phyloP scores from a whole-genome alignment of 176 grass and related monocot species.

The Ensete glaucum region DNA sequence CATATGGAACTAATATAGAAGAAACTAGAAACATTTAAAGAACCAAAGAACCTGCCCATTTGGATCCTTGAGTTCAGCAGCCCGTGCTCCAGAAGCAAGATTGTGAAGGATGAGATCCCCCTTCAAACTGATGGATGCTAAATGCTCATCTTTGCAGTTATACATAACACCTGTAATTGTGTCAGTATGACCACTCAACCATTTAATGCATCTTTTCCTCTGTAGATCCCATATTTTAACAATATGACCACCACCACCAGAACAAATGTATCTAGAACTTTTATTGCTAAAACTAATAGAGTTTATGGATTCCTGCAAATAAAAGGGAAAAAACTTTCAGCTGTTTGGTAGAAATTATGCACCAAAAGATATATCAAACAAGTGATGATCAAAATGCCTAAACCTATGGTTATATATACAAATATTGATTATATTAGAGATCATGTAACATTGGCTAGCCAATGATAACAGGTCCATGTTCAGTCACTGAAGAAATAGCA shows the following conservation, averaged over 20 bases:
- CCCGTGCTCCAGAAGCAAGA: slow-evolving; percentile 88
- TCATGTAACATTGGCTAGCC: not conserved
- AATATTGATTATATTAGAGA: not conserved
- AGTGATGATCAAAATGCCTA: not conserved
- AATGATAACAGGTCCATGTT: not conserved
- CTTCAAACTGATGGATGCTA: slow-evolving; percentile 89
- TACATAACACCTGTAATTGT: slow-evolving; percentile 94
- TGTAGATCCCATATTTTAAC: slow-evolving; percentile 97
- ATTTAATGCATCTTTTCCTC: slow-evolving; percentile 90
- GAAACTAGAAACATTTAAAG: slow-evolving; percentile 7
- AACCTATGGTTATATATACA: not conserved
- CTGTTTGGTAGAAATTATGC: slow-evolving; percentile 11
- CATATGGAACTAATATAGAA: slow-evolving; percentile 3
- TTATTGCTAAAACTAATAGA: slow-evolving; percentile 98
- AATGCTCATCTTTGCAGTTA: slow-evolving; percentile 93
- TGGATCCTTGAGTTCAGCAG: slow-evolving; percentile 94
- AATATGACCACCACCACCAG: slow-evolving; percentile 87
- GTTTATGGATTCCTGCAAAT: slow-evolving; percentile 75
- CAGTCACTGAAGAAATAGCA: not conserved
- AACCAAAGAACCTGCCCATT: slow-evolving; percentile 70
- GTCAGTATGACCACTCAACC: slow-evolving; percentile 83
- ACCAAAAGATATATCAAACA: slow-evolving; percentile 5
- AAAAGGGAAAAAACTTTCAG: slow-evolving; percentile 13
- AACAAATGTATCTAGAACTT: slow-evolving; percentile 93
- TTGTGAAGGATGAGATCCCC: slow-evolving; percentile 99